Conservation (phyloP, 345 rosid species). For the Bruguiera parviflora region DNA sequence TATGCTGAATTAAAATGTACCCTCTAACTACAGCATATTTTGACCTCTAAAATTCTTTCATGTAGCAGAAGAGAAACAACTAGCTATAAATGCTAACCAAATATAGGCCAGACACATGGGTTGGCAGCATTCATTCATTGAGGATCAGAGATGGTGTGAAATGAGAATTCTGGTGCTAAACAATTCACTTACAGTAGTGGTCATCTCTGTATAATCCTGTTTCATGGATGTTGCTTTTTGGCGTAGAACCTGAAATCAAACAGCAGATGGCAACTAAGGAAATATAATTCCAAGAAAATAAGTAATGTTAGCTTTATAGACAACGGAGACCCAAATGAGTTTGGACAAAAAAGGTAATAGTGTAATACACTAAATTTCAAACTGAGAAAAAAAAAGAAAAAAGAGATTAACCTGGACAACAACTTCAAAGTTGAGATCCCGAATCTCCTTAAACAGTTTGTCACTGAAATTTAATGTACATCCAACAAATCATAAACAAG, state of each 20-base stretch:
- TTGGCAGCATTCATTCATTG: not conserved
- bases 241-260: slow-evolving; percentile 80
- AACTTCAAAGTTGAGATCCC: slow-evolving; percentile 97
- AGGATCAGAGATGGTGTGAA: not conserved
- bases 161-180: slow-evolving; percentile 6
- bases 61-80: slow-evolving; percentile 2
- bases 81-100: not conserved
- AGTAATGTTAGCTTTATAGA: not conserved
- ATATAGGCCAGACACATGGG: not conserved
- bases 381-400: not conserved
- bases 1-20: slow-evolving; percentile 1
- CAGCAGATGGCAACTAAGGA: slow-evolving; percentile 52
- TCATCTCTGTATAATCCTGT: slow-evolving; percentile 90
- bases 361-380: not conserved
- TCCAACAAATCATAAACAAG: slow-evolving; percentile 2
- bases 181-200: slow-evolving; percentile 58
- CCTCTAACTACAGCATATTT: slow-evolving; percentile 4
- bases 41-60: slow-evolving; percentile 5
- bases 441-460: slow-evolving; percentile 92
- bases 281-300: slow-evolving; percentile 14
- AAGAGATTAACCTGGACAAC: slow-evolving; percentile 79
- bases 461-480: slow-evolving; percentile 55
- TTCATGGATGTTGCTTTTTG: slow-evolving; percentile 97
- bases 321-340: not conserved
- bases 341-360: not conserved